Percentiles rank a stretch among this genome's conserved stretches.
These are phyloP conservation scores for Gossypium arboreum DNA, from an alignment of 345 rosid species.

Conservation along the genomic window DNA sequence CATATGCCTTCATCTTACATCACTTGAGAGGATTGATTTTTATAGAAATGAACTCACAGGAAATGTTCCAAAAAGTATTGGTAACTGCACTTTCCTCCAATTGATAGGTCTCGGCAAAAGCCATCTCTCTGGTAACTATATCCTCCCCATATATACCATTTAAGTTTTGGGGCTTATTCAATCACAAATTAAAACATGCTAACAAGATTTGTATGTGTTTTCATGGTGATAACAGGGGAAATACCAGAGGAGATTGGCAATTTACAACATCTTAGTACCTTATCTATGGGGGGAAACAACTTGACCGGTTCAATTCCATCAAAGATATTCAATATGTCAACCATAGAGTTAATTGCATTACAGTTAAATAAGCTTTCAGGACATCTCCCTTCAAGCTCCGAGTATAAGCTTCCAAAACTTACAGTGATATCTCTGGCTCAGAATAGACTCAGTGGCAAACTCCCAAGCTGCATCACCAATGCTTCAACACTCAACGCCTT, in stretches of 20 bases:
- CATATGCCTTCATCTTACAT: no score
- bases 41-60: no score
- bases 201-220: not conserved
- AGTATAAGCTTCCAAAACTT: not conserved
- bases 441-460: no score
- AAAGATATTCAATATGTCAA: not conserved
- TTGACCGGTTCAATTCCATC: not conserved
- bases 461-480: no score
- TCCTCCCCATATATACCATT: not conserved
- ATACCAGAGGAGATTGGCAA: not conserved
- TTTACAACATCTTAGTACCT: not conserved
- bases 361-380: not conserved
- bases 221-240: not conserved
- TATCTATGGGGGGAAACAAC: not conserved
- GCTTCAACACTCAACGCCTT: not conserved
- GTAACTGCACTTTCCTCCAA: not conserved
- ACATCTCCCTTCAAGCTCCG: not conserved
- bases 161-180: not conserved
- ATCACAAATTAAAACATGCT: not conserved
- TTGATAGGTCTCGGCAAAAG: not conserved
- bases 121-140: not conserved
- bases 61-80: no score
- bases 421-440: not conserved
- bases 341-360: not conserved
- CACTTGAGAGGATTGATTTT: no score